Percentiles rank a stretch among this genome's conserved stretches.
These are phyloP conservation scores for Plasmodium ovale DNA, from an alignment of 169 alveolate species.

Conservation along the genomic window DNA sequence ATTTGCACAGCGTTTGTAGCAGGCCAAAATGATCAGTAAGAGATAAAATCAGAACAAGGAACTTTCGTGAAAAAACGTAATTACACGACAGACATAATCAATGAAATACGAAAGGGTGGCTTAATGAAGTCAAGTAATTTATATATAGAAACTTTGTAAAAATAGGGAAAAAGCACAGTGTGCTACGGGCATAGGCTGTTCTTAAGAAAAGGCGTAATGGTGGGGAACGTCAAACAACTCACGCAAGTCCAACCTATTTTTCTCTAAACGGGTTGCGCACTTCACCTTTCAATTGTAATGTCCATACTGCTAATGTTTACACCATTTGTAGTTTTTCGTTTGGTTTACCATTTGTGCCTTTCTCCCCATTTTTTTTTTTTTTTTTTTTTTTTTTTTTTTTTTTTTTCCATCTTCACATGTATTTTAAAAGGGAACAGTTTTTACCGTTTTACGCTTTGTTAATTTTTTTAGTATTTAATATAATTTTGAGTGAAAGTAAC, in stretches of 20 bases:
- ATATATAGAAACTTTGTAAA: no score
- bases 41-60: neutral
- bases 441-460: conserved; percentile 14
- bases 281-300: no score
- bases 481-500: conserved; percentile 21
- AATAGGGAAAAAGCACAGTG: no score
- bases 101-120: no score
- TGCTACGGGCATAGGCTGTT: no score
- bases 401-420: conserved; percentile 25
- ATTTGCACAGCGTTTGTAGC: neutral
- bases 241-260: no score
- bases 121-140: no score
- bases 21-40: neutral
- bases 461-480: conserved; percentile 30
- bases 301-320: neutral
- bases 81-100: no score
- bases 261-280: no score
- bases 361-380: neutral
- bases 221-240: no score
- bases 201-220: no score
- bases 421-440: conserved; percentile 17
- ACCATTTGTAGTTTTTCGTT: neutral
- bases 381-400: conserved; percentile 8
- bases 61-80: neutral
- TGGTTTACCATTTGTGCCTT: neutral